Conservation (phyloP, 83 land plant species). For the Thuja plicata region DNA sequence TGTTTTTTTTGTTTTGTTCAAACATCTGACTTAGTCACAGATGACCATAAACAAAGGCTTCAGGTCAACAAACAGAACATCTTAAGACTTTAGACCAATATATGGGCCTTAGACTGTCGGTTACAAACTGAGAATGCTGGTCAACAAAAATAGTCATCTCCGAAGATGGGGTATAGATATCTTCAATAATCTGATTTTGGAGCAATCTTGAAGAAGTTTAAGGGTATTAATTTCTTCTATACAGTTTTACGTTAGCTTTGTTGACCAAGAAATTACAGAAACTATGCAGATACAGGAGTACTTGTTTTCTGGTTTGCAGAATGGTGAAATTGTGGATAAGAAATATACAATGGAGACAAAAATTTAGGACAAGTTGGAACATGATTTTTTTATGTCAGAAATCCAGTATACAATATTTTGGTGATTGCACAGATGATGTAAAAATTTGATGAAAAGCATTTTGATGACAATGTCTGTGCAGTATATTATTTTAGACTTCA, state of each 20-base stretch:
- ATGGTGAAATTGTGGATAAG: background rate
- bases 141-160: background rate
- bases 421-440: background rate
- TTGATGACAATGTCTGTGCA: too few relatives aligned
- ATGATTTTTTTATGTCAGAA: background rate
- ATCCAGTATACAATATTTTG: background rate
- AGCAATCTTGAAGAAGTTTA: too few relatives aligned
- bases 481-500: too few relatives aligned
- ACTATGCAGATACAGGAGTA: background rate
- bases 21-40: background rate
- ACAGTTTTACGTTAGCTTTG: background rate
- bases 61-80: background rate
- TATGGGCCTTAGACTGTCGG: background rate
- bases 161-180: background rate
- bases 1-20: background rate
- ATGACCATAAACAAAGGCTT: background rate
- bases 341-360: background rate
- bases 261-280: background rate
- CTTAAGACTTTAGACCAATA: background rate
- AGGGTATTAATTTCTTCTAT: background rate
- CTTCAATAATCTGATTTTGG: background rate
- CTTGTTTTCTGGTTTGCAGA: background rate
- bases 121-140: background rate
- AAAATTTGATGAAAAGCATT: too few relatives aligned
- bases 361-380: background rate